Evolutionary conservation across 2,329 filamentous ascomycete species (phyloP).

Genomic region (Elsinoe fawcettii): DNA sequence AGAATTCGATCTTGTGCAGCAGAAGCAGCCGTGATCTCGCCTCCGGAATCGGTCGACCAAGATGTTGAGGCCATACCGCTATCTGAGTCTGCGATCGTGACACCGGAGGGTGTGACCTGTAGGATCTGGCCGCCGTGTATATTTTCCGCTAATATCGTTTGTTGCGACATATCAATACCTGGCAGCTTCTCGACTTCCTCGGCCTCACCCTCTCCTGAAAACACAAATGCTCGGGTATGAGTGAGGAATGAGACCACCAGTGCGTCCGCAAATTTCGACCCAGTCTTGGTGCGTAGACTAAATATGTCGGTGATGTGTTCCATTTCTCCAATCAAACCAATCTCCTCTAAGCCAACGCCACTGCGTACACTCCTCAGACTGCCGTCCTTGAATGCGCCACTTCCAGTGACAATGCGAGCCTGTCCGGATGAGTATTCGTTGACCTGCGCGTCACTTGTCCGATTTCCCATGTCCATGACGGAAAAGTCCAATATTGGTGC

Average conservation of each 20-base stretch:
- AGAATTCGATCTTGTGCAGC: conserved; percentile 63
- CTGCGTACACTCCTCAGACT: conserved; percentile 84
- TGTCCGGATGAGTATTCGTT: conserved; percentile 95
- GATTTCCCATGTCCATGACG: conserved; percentile 90
- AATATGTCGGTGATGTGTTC: conserved; percentile 31
- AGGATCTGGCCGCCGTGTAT: conserved; percentile 55
- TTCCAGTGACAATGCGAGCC: conserved; percentile 85
- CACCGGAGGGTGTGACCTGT: conserved; percentile 64
- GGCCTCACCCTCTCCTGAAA: conserved; percentile 65
- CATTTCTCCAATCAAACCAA: conserved; percentile 75
- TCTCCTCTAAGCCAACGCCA: conserved; percentile 83
- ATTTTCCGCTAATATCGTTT: conserved; percentile 65
- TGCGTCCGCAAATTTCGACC: conserved; percentile 52
- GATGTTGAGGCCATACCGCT: conserved; percentile 44
- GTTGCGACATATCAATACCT: conserved; percentile 60
- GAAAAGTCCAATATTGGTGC: conserved; percentile 89
- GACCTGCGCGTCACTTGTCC: conserved; percentile 67
- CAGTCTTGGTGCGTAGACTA: conserved; percentile 55
- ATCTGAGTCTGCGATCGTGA: conserved; percentile 55
- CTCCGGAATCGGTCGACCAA: conserved; percentile 47
- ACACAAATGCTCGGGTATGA: conserved; percentile 76
- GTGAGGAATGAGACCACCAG: conserved; percentile 73
- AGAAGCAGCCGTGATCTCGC: conserved; percentile 68
- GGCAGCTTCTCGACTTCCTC: conserved; percentile 77
- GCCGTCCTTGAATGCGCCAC: conserved; percentile 81